Base-by-base conservation (phyloP, 768 basidiomycete genomes). In the Gymnopilus junonius region DNA sequence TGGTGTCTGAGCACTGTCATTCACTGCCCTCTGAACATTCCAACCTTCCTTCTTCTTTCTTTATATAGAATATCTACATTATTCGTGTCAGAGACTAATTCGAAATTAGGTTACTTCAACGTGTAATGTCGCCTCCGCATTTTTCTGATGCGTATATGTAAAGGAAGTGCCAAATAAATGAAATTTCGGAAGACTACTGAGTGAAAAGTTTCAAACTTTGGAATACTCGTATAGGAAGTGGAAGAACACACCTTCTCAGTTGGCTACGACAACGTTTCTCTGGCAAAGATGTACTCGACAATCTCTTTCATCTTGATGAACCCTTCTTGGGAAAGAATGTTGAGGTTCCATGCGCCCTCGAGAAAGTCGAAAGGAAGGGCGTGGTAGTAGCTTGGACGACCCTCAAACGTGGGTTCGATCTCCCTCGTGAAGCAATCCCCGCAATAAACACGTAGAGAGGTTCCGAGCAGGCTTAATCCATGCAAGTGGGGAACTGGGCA, bases 391-490 rank as follows among this genome's bases (percentile, higher is more conserved):
- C 61, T 58, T 32, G 72, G 71, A 65, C 64, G 70, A 39, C 40
- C 57, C 29, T 68, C 65, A 55, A 65, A 66, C 21, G 46, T 51
- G 48, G 77, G 74, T 40, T 64, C 58, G 57, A 79, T 40, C 40
- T 61, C 65, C 54, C 58, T 55, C 59, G 73, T 69, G 20, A 27
- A 66, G 53, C 63, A 63, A 65, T 75, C 68, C 31, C 74, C 77
- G 69, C 70, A 71, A 68, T 79, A 78, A 62, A 79, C 73, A 63
- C 78, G 75, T 62, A 75, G 65, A 55, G 73, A 75, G 37, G 77
- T 77, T 27, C 74, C 76, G 10, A 77, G 65, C 15, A 75, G 54
- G 65, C 76, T 76, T 62, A 76, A 63, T 27, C 76, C 74, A 64
- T 69, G 76, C 34, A 77, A 59, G 31, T 61, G 62, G 67, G 73